Base-by-base conservation (phyloP, 2,329 filamentous ascomycete species). In the Calonectria multiphialidica region DNA sequence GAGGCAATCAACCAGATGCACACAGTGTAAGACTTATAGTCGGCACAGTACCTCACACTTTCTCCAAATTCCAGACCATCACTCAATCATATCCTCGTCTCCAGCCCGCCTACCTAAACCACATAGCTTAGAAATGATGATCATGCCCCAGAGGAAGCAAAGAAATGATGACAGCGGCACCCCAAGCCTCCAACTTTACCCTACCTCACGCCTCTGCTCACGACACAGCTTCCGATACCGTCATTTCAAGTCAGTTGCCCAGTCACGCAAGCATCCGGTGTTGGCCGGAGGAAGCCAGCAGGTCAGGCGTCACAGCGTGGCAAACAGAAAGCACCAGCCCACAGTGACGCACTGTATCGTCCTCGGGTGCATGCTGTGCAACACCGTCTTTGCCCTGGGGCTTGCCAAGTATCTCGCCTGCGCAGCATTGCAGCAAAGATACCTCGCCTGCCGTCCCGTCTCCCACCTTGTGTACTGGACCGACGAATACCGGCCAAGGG, bases 221-320 rank as follows among this genome's bases (percentile, higher is more conserved):
- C 33, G 6, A 40, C 35, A 59, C 53, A 12, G 28, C 33, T 64
- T 40, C 35, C 50, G 49, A 21, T 21, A 44, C 28, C 50, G 42
- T 53, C 50, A 42, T 55, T 59, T 59, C 33, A 50, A 25, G 23
- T 50, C 37, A 40, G 23, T 45, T 5, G 33, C n/a, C 44, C 68
- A 25, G 68, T 71, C 68, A 66, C 68, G 68, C 68, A 71, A 71
- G 28, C 37, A 55, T 40, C 63, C 68, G 68, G 68, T 63, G 45
- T 53, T 61, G 45, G 35, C 68, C 68, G 68, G 65, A 71, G 30
- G 35, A 55, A 62, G 21, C 55, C 63, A 71, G n/a, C 30, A 45
- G 49, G 55, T 67, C 63, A 67, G 63, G 61, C 47, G 57, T 64
- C 44, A 45, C 68, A 33, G 65, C 47, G 65, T 68, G 63, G 68